Evolutionary conservation across 495 filamentous ascomycete species (phyloP).

Genomic region (Aspergillus nanangensis): DNA sequence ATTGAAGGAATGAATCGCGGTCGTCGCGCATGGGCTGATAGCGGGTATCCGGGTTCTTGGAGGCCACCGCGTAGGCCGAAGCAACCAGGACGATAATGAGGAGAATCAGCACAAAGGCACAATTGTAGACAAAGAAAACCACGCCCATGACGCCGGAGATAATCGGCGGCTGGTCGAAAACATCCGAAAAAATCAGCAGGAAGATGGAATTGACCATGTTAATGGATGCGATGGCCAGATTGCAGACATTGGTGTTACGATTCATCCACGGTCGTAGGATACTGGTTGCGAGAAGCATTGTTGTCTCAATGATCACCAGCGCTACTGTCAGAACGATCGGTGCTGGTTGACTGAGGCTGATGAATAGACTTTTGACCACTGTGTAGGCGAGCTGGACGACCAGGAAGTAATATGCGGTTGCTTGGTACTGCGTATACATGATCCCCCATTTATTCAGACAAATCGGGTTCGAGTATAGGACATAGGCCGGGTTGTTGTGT

Average conservation of each 20-base stretch:
- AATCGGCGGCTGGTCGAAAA: constrained; percentile 77
- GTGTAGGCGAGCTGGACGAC: constrained; percentile 76
- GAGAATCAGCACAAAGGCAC: constrained; percentile 77
- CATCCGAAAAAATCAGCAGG: constrained; percentile 70
- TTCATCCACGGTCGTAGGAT: constrained; percentile 95
- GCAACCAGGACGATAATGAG: constrained; percentile 82
- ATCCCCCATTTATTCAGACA: constrained; percentile 97
- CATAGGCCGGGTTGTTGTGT: constrained; percentile 94
- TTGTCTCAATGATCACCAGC: constrained; percentile 78
- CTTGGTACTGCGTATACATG: constrained; percentile 93
- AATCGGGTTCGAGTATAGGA: constrained; percentile 87
- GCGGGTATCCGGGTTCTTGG: constrained; percentile 90
- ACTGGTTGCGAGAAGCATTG: constrained; percentile 68
- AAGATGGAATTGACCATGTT: constrained; percentile 90
- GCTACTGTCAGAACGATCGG: constrained; percentile 77
- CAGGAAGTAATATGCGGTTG: constrained; percentile 93
- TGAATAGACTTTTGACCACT: constrained; percentile 82
- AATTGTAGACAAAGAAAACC: constrained; percentile 87
- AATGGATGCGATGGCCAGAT: constrained; percentile 82
- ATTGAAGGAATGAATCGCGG: constrained; percentile 94
- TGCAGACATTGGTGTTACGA: constrained; percentile 95
- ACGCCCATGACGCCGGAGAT: constrained; percentile 92
- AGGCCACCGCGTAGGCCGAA: constrained; percentile 72
- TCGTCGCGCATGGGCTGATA: constrained; percentile 96
- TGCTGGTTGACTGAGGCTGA: constrained; percentile 70